A percentile compares a stretch with the other conserved stretches of the same genome.
Evolutionary conservation across 208 protist genomes (phyloP).

Genomic region (Trypanosoma vivax): DNA sequence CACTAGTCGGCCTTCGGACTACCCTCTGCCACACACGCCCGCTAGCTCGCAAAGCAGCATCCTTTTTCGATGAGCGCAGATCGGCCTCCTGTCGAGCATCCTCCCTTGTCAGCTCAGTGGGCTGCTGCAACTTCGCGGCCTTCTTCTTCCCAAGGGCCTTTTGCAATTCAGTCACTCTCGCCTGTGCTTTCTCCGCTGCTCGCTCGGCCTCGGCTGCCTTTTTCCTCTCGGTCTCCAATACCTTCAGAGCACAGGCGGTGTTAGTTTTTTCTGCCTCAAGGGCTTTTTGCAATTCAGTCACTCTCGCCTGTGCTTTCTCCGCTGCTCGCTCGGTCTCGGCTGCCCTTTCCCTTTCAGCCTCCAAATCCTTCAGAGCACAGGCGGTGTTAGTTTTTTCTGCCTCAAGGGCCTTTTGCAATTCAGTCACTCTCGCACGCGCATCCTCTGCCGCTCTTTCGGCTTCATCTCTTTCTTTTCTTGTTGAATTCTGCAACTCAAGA

Average conservation of each 20-base stretch:
- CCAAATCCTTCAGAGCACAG: not conserved
- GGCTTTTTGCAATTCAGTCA: not conserved
- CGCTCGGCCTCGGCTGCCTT: not conserved
- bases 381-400: not conserved
- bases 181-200: not conserved
- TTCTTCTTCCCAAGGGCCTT: conserved; percentile 1
- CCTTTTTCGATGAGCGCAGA: too few species aligned
- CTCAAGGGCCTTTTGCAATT: conserved; percentile 5
- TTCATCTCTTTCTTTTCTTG: conserved; percentile 1
- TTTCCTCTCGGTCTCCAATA: conserved; percentile 9
- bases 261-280: conserved; percentile 9
- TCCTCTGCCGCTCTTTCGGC: conserved; percentile 1
- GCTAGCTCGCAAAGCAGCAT: too few species aligned
- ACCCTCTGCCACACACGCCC: too few species aligned
- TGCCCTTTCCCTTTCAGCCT: conserved; percentile 3
- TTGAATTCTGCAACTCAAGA: not conserved
- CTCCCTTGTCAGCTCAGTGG: too few species aligned
- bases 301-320: not conserved
- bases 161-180: not conserved
- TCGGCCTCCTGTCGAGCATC: too few species aligned
- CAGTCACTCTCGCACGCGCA: not conserved
- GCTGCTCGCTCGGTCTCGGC: not conserved
- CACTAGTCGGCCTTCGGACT: too few species aligned
- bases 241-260: not conserved
- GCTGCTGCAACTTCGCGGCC: too few species aligned